Percentiles rank a stretch among this genome's conserved stretches.
Conservation (phyloP, 805 yeast species). For the Yamadazyma sp. region DNA sequence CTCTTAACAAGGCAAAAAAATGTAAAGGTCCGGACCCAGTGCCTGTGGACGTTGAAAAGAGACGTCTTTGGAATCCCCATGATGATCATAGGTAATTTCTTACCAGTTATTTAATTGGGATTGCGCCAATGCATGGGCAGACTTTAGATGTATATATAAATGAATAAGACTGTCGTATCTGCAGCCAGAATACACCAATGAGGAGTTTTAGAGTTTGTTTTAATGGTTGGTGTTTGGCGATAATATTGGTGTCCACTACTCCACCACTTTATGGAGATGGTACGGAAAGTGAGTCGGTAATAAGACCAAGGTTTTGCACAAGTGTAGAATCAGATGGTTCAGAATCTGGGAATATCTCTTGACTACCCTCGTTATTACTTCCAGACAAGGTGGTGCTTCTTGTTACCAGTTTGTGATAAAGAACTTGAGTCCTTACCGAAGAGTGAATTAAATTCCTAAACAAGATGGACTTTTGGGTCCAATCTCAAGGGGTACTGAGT, state of each 20-base stretch:
- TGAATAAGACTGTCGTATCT: too few relatives aligned
- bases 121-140: too few relatives aligned
- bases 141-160: too few relatives aligned
- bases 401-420: slow-evolving; percentile 92
- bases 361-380: slow-evolving; percentile 75
- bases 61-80: slow-evolving; percentile 96
- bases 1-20: slow-evolving; percentile 57
- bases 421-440: slow-evolving; percentile 80
- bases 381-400: slow-evolving; percentile 92
- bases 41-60: slow-evolving; percentile 90
- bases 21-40: slow-evolving; percentile 67
- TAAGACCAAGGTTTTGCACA: slow-evolving; percentile 69
- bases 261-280: slow-evolving; percentile 92
- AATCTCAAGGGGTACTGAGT: slow-evolving; percentile 50
- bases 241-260: slow-evolving; percentile 90
- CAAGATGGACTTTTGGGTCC: slow-evolving; percentile 74
- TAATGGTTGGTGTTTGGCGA: too few relatives aligned
- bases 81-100: slow-evolving; percentile 93
- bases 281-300: slow-evolving; percentile 90
- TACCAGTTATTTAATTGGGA: slow-evolving; percentile 63
- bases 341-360: slow-evolving; percentile 92
- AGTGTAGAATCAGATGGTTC: slow-evolving; percentile 87
- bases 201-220: too few relatives aligned
- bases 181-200: too few relatives aligned
- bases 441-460: slow-evolving; percentile 74